These are phyloP conservation scores for Alternaria brassicae DNA, from an alignment of 2,329 filamentous ascomycete genomes.

Conservation along the genomic window DNA sequence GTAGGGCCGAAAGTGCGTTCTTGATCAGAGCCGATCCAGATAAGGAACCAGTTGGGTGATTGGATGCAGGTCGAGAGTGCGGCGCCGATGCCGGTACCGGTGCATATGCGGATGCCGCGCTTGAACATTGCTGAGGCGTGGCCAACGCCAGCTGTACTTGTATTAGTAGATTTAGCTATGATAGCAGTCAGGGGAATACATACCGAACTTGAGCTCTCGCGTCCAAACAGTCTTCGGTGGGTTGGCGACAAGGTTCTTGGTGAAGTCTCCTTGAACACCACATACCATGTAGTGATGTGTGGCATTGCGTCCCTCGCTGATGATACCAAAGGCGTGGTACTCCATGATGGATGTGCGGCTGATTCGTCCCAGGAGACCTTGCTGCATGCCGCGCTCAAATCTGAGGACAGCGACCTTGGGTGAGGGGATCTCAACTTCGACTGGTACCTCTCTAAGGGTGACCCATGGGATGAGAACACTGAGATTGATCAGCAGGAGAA, in stretches of 20 bases:
- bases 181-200: background rate
- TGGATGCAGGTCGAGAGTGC: constrained; percentile 48
- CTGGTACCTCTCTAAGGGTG: constrained; percentile 45
- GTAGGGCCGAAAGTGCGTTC: constrained; percentile 47
- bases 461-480: constrained; percentile 47
- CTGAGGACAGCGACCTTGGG: constrained; percentile 46
- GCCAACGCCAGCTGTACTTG: constrained; percentile 38
- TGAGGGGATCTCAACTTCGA: constrained; percentile 46
- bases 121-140: constrained; percentile 48
- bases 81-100: constrained; percentile 47
- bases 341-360: constrained; percentile 49
- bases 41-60: constrained; percentile 46
- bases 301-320: constrained; percentile 43
- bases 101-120: constrained; percentile 46
- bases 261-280: constrained; percentile 49
- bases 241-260: constrained; percentile 40
- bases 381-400: constrained; percentile 48
- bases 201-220: constrained; percentile 47
- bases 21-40: constrained; percentile 49
- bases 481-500: constrained; percentile 11
- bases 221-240: constrained; percentile 47
- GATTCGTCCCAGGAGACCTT: constrained; percentile 45
- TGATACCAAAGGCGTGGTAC: constrained; percentile 49
- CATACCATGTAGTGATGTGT: constrained; percentile 47
- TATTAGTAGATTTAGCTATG: constrained; percentile 19